Evolutionary conservation across 1,139 yeast genomes (phyloP), one percentile per base, ranked within the genome.

Genomic region (Yamadazyma siamensis): DNA sequence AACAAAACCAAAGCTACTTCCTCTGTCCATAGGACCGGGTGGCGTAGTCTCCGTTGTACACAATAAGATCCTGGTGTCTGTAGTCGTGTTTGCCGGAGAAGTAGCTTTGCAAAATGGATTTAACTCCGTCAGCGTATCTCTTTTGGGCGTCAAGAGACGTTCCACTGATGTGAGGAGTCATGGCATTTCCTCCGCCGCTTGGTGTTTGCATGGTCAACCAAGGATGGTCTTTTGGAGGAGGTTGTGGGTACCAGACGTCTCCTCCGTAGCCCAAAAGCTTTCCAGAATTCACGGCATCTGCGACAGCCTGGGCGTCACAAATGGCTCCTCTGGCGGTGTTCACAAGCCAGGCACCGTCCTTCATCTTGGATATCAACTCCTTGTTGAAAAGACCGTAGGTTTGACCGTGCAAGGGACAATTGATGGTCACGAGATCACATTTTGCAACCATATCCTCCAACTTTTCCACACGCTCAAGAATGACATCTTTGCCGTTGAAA

Each of bases 261-360:
- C 94, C 94, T 47, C 89, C 91, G 52, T 84, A 83, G 29, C 91
- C 89, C 44, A 80, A 66, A 38, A 83, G 58, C 47, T 80, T 82
- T 30, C 94, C 94, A 24, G 77, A 61, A 33, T 69, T 53, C 29
- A 83, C 71, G 1, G 91, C 91, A 11, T 69, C 89, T 0, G 88
- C 88, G 38, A 83, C 84, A 46, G 77, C 94, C 44, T 83, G 70
- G 29, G 77, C 80, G 34, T 70, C 77, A 55, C 83, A 73, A 42
- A 83, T 81, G 31, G 89, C 91, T 40, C 94, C 94, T 54, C 94
- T 75, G 12, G 94, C 94, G 32, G 94, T 84, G 66, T 84, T 83
- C 37, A 84, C 86, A 41, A 83, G 65, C 69, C 82, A 76, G 11
- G 94, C 75, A 29, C 89, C 89, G 49, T 73, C 74, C 61, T 82